Conservation (phyloP, 805 yeast species). For the Candida sakaeoensis region DNA sequence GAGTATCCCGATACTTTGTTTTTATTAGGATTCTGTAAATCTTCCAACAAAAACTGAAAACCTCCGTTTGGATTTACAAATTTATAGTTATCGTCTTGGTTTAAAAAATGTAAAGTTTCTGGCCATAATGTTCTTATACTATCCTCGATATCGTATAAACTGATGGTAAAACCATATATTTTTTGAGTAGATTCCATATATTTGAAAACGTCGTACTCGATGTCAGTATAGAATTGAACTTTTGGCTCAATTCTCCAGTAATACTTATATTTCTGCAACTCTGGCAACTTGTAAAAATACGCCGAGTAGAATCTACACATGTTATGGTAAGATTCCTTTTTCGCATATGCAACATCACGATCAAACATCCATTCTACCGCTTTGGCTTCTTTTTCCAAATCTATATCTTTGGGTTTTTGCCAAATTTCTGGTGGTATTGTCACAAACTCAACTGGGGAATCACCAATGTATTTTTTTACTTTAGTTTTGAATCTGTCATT, state of each 20-base stretch:
- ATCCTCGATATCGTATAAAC: constrained; percentile 66
- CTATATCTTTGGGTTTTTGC: constrained; percentile 59
- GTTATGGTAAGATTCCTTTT: constrained; percentile 63
- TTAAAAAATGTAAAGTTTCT: constrained; percentile 57
- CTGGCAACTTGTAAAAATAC: constrained; percentile 59
- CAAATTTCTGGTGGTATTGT: constrained; percentile 45
- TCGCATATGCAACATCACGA: constrained; percentile 58
- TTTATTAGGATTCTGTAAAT: constrained; percentile 48
- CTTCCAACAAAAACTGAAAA: constrained; percentile 49
- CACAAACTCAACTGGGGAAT: constrained; percentile 32
- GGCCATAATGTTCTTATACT: constrained; percentile 67
- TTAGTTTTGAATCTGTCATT: constrained; percentile 48
- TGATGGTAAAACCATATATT: constrained; percentile 70
- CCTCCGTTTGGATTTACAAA: constrained; percentile 48
- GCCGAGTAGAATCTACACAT: constrained; percentile 82
- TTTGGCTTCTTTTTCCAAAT: constrained; percentile 36
- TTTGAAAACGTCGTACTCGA: constrained; percentile 74
- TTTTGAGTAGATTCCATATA: constrained; percentile 66
- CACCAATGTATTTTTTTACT: constrained; percentile 12
- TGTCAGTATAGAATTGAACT: constrained; percentile 61
- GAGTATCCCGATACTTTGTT: constrained; percentile 44
- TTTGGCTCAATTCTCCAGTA: constrained; percentile 83
- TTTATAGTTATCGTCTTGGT: constrained; percentile 54
- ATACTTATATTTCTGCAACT: constrained; percentile 57
- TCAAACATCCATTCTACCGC: constrained; percentile 38